Evolutionary conservation across 768 basidiomycete genomes (phyloP), one percentile per base, ranked within the genome.

Genomic region (Holtermannia corniformis): DNA sequence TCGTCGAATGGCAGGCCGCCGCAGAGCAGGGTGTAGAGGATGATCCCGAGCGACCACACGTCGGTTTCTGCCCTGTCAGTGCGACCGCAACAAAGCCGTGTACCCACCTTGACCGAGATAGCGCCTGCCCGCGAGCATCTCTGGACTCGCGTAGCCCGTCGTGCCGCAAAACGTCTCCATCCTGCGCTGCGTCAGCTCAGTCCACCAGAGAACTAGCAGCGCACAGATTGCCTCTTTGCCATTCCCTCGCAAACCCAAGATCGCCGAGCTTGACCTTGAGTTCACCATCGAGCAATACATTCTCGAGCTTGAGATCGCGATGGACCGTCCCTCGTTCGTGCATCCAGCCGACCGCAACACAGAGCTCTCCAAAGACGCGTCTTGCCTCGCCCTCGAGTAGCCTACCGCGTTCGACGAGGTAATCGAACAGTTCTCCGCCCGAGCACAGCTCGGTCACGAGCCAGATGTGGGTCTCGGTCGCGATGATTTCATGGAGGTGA

Each of bases 391-490:
- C 80, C 71, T 93, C 89, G 20, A 80, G 75, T 49, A 97, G 72
- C 2, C 92, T 80, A 20, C 90, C 88, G 63, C 93, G 87, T 76
- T 99, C 95, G 13, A 86, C 88, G 21, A 99, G 83, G 68, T 97
- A 97, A 74, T 97, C 95, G 73, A 96, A 99, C 24, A 99, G 80
- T 72, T 99, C 95, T 40, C 95, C 95, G 10, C 95, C 95, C 43
- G 82, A 84, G 73, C 95, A 97, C 27, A 99, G 82, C 68, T 99
- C 95, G 14, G 91, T 88, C 41, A 99, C 85, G 53, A 99, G 89
- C 90, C 91, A 97, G 67, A 99, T 92, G 59, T 82, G 80, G 22
- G 81, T 80, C 74, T 99, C 95, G 1, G 95, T 97, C 7, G 95
- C 95, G 68, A 97, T 87, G 67, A 97, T 88, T 74, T 99, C 93